Base-by-base conservation (phyloP, 2,329 filamentous ascomycete species). In the Exophiala dermatitidis region DNA sequence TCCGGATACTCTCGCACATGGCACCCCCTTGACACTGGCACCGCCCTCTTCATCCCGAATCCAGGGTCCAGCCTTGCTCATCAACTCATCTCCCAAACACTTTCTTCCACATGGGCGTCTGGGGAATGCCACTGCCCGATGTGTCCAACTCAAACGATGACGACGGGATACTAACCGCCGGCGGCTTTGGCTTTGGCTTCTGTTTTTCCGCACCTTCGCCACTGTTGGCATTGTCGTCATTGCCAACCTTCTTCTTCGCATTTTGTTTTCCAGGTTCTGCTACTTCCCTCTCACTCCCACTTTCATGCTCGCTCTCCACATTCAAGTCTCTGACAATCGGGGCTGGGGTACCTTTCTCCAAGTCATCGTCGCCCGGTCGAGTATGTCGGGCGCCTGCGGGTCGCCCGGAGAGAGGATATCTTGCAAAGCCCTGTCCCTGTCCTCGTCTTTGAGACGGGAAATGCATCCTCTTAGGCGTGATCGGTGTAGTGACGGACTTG, bases 401-500 rank as follows among this genome's bases (percentile, higher is more conserved):
- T 19, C 19, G 19, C 19, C 19, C 19, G 19, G 19, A 19, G 19
- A 19, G 19, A 28, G 19, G 38, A 9, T 41, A 41, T 41, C 38
- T 41, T 3, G 6, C 19, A 19, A 19, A 19, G 19, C 19, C 19
- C 19, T 19, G 19, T 19, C 19, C 19, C 19, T 19, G 19, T 5
- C 38, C 28, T 41, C 38, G 12, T 28, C 12, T 12, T 28, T 5
- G 33, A 5, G 52, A 44, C 10, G 48, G 48, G 48, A 61, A 56
- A 3, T 48, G 58, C 48, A 54, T 54, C 47, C 53, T 57, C 51
- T 57, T 58, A 4, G 64, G 57, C 19, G 62, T 64, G 32, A 61
- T 41, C 1, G 64, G 59, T 12, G 62, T 62, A 3, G 61, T 52
- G 8, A 64, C 61, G 5, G 63, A 59, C 50, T 61, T 63, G 36